Conservation (phyloP, 1,284 basidiomycete genomes). For the Ustilago sp. region DNA sequence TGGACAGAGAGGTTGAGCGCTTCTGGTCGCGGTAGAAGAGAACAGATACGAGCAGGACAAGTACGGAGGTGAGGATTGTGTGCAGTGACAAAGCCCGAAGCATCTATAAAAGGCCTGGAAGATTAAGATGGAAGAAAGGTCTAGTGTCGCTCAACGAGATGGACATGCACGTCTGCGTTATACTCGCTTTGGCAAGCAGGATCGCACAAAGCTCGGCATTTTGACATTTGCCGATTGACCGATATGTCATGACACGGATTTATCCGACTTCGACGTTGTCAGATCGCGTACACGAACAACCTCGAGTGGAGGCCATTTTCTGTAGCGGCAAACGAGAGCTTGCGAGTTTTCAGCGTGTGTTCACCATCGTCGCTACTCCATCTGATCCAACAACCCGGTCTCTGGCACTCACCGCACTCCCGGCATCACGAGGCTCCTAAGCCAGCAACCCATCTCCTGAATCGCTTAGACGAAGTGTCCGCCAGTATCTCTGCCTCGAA, state of each 20-base stretch:
- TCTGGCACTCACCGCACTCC: not conserved
- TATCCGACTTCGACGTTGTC: not conserved
- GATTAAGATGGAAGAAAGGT: not conserved
- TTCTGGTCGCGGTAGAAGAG: slow-evolving; percentile 27
- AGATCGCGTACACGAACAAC: not conserved
- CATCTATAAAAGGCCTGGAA: slow-evolving; percentile 16
- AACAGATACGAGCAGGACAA: slow-evolving; percentile 30
- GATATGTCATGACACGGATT: not conserved
- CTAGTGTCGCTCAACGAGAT: not conserved
- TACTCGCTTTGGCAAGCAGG: slow-evolving; percentile 6
- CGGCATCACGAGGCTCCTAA: not conserved
- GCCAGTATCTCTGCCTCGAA: slow-evolving; percentile 21
- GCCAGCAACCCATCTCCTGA: not conserved
- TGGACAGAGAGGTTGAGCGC: not conserved
- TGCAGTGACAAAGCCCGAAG: slow-evolving; percentile 21
- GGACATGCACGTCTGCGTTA: not conserved
- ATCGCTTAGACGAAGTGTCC: not conserved
- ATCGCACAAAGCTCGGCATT: slow-evolving; percentile 4
- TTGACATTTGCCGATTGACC: not conserved
- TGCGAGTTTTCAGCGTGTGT: not conserved
- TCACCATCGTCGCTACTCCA: not conserved
- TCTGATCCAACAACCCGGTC: not conserved
- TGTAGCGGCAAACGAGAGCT: not conserved
- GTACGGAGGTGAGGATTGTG: slow-evolving; percentile 30
- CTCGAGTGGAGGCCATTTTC: not conserved